Percentiles rank a stretch among this genome's conserved stretches.
Evolutionary conservation across 2,329 filamentous ascomycete genomes (phyloP).

Genomic region (Fusarium haematococcum): DNA sequence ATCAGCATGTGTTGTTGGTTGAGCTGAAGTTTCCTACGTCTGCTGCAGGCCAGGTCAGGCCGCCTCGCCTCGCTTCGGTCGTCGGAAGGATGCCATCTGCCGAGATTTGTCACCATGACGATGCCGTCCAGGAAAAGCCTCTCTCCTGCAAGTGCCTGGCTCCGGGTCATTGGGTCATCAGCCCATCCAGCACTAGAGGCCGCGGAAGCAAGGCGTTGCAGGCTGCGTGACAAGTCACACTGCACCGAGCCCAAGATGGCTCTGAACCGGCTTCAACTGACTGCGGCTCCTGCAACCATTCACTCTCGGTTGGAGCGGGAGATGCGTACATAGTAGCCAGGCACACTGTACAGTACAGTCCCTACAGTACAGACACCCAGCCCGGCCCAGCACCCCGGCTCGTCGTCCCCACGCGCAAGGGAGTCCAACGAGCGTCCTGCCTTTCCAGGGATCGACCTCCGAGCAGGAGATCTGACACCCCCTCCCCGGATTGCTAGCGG

Average conservation of each 20-base stretch:
- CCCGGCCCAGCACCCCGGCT: neutral
- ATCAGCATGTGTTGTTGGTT: neutral
- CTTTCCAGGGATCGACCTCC: slow-evolving; percentile 29
- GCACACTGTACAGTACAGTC: neutral
- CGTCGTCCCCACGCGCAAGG: slow-evolving; percentile 4
- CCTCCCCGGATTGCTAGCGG: slow-evolving; percentile 2
- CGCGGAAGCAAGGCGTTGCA: slow-evolving; percentile 44
- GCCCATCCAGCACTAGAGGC: slow-evolving; percentile 19
- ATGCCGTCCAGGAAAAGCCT: neutral
- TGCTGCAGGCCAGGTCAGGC: neutral
- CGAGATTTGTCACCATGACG: slow-evolving; percentile 29
- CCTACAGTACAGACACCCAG: neutral
- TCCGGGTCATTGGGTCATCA: slow-evolving; percentile 30
- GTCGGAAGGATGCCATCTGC: neutral
- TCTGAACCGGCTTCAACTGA: neutral
- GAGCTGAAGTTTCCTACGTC: neutral
- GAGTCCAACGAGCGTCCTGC: slow-evolving; percentile 23
- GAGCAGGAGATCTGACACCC: slow-evolving; percentile 13
- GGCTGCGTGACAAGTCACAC: slow-evolving; percentile 34
- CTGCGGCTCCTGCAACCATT: neutral
- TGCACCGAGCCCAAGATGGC: slow-evolving; percentile 22
- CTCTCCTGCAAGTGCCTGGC: slow-evolving; percentile 18
- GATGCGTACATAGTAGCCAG: neutral
- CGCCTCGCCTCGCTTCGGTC: neutral
- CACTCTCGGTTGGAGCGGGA: slow-evolving; percentile 21